Evolutionary conservation across 768 basidiomycete genomes (phyloP).

Genomic region (Lactarius tabidus): DNA sequence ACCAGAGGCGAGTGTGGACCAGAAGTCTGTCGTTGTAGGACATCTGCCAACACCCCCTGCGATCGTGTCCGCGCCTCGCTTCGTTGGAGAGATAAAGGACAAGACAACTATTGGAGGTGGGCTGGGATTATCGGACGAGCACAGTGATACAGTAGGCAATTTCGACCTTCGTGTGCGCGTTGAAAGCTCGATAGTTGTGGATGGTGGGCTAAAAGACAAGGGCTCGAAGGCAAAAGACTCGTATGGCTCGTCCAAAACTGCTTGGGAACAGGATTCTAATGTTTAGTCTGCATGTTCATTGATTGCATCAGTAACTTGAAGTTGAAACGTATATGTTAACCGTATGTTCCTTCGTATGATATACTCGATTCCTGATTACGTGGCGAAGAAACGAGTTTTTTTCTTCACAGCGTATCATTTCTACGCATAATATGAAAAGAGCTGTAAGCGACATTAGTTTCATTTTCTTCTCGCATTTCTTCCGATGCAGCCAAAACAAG

Average conservation of each 20-base stretch:
- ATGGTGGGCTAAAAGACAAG: background rate
- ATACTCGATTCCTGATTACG: too few species aligned
- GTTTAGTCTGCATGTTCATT: background rate
- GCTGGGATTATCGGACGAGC: background rate
- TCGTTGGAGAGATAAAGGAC: background rate
- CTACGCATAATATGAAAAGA: too few species aligned
- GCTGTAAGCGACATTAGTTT: too few species aligned
- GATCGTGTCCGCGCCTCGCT: background rate
- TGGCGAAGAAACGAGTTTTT: too few species aligned
- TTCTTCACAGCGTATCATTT: too few species aligned
- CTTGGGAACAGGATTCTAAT: background rate
- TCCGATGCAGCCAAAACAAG: too few species aligned
- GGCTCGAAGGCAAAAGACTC: background rate
- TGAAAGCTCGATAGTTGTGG: conserved; percentile 8
- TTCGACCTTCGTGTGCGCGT: conserved; percentile 24
- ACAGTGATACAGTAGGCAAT: conserved; percentile 1
- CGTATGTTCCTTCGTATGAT: too few species aligned
- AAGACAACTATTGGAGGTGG: too few species aligned
- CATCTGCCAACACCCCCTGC: background rate
- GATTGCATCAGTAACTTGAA: too few species aligned
- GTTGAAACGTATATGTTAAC: too few species aligned
- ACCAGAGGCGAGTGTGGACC: conserved; percentile 27
- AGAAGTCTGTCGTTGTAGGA: background rate
- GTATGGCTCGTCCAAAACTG: too few species aligned
- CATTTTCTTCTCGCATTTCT: too few species aligned